Conservation (phyloP, 2,329 filamentous ascomycete genomes). For the Aureobasidium lini region DNA sequence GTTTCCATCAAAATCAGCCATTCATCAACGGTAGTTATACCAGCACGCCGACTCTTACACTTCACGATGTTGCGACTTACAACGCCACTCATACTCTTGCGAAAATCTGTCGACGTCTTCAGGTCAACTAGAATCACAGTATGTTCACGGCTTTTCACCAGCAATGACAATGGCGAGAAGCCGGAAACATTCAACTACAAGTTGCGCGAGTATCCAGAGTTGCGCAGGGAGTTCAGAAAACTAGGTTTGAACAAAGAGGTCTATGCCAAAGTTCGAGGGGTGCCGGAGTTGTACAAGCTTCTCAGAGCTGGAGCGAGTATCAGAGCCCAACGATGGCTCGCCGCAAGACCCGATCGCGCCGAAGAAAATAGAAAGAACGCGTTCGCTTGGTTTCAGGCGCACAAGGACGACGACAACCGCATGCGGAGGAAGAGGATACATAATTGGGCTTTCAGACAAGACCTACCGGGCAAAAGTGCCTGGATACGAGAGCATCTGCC, state of each 20-base stretch:
- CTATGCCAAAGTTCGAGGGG: background rate
- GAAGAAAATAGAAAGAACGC: too few species aligned
- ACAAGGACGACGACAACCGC: background rate
- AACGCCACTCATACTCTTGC: too few species aligned
- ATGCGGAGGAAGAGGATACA: background rate
- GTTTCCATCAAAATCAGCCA: background rate
- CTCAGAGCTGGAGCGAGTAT: background rate
- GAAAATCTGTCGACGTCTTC: too few species aligned
- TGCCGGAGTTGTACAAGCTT: background rate
- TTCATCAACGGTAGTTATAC: too few species aligned
- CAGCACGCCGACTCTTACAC: too few species aligned
- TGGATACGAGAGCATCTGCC: background rate
- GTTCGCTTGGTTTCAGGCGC: too few species aligned
- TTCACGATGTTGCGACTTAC: too few species aligned
- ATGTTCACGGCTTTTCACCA: background rate
- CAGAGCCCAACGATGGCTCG: background rate
- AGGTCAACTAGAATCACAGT: too few species aligned
- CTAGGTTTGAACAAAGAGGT: background rate
- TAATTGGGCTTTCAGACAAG: background rate
- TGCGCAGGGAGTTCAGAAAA: background rate
- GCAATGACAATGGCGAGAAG: too few species aligned
- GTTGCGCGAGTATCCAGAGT: background rate
- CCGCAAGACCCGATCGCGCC: too few species aligned
- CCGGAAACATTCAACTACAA: background rate
- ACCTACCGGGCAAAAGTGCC: background rate